Conservation (phyloP, 2,329 filamentous ascomycete species). For the Calonectria multiphialidica region DNA sequence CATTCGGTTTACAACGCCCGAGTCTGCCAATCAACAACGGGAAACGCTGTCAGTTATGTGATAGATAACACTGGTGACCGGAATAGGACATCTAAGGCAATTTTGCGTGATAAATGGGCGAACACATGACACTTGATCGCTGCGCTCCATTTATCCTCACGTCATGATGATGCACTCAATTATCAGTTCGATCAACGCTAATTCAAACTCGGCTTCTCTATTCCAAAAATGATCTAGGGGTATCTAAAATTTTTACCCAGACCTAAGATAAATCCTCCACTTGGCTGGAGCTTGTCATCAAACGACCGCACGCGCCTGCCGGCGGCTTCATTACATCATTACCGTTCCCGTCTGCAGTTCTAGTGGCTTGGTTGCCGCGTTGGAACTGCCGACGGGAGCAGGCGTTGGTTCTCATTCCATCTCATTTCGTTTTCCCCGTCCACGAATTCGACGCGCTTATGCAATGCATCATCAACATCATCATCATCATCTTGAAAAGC, state of each 20-base stretch:
- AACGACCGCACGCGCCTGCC: not conserved
- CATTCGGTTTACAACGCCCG: too few relatives aligned
- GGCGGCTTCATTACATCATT: constrained; percentile 7
- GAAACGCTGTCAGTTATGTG: too few relatives aligned
- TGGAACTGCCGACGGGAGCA: not conserved
- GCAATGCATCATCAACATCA: not conserved
- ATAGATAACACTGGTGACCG: too few relatives aligned
- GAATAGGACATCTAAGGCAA: too few relatives aligned
- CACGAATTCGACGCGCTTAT: not conserved
- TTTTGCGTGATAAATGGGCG: too few relatives aligned
- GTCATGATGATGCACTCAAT: not conserved
- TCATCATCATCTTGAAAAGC: not conserved
- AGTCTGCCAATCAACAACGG: too few relatives aligned
- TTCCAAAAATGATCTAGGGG: not conserved
- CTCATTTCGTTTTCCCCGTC: not conserved
- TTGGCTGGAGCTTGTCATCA: not conserved
- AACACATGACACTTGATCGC: too few relatives aligned
- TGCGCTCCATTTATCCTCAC: not conserved
- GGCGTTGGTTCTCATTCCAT: not conserved
- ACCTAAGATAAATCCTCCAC: not conserved
- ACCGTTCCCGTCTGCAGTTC: not conserved
- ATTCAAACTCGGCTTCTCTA: not conserved
- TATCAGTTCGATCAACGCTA: not conserved
- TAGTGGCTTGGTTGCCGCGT: not conserved
- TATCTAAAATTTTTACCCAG: not conserved